A percentile compares a stretch with the other conserved stretches of the same genome.
Evolutionary conservation across 352 stramenopile species (phyloP).

Genomic region (Phytophthora crassamura): DNA sequence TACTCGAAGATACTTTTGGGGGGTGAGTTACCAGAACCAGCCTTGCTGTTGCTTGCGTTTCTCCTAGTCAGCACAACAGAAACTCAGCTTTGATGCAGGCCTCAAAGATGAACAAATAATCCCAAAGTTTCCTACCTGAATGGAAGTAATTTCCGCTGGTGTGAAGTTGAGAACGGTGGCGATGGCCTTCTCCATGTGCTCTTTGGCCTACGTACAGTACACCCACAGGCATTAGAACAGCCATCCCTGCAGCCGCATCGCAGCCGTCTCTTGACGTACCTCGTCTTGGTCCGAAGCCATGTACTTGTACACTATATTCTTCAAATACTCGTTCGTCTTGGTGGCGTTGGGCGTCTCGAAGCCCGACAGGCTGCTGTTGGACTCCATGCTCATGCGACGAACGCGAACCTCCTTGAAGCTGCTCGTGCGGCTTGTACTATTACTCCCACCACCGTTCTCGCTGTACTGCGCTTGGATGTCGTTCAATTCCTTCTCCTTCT

Average conservation of each 20-base stretch:
- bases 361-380: conserved; percentile 79
- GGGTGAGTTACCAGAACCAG: conserved; percentile 68
- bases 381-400: conserved; percentile 81
- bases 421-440: conserved; percentile 42
- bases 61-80: conserved; percentile 30
- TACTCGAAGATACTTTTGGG: conserved; percentile 18
- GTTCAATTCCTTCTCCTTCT: conserved; percentile 84
- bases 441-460: conserved; percentile 45
- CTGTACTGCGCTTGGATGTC: conserved; percentile 72
- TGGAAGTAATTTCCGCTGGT: conserved; percentile 60
- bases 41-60: conserved; percentile 68
- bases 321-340: conserved; percentile 90
- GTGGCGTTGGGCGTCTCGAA: conserved; percentile 84
- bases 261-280: conserved; percentile 22
- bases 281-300: conserved; percentile 88
- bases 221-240: not conserved
- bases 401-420: conserved; percentile 52
- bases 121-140: conserved; percentile 44
- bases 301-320: conserved; percentile 93
- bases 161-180: conserved; percentile 89
- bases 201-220: conserved; percentile 62
- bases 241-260: not conserved
- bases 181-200: conserved; percentile 92
- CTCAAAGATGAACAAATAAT: not conserved
- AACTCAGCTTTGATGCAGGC: not conserved